Conservation (phyloP, 768 basidiomycete genomes). For the Austroboletus festivus region DNA sequence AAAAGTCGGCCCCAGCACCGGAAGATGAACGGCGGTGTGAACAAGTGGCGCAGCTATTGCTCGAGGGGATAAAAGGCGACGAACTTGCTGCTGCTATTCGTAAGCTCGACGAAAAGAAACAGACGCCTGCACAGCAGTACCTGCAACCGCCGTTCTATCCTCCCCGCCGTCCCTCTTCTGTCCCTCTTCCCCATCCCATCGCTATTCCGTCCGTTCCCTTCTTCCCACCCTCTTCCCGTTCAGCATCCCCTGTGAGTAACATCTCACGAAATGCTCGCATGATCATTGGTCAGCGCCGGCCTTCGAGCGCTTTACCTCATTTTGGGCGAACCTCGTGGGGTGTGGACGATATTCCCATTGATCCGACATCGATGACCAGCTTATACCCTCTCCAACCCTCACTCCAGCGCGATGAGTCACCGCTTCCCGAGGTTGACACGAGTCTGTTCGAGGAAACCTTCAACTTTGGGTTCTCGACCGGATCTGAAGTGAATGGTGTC, state of each 20-base stretch:
- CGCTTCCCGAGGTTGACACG: constrained; percentile 48
- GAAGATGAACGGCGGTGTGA: constrained; percentile 38
- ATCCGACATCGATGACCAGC: neutral
- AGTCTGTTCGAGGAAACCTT: constrained; percentile 44
- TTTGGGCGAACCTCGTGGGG: constrained; percentile 28
- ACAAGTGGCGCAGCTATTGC: constrained; percentile 58
- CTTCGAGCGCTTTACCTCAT: constrained; percentile 46
- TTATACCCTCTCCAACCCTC: constrained; percentile 17
- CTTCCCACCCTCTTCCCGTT: constrained; percentile 39
- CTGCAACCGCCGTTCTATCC: constrained; percentile 29
- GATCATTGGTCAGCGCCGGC: constrained; percentile 44
- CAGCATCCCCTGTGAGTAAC: constrained; percentile 42
- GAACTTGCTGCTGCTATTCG: constrained; percentile 61
- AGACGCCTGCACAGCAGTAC: neutral
- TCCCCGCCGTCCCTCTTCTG: constrained; percentile 59
- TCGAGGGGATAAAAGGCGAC: constrained; percentile 69
- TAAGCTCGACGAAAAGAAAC: constrained; percentile 40
- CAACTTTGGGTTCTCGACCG: constrained; percentile 25
- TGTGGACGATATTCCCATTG: constrained; percentile 26
- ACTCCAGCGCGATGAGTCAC: constrained; percentile 43
- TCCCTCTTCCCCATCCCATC: constrained; percentile 53
- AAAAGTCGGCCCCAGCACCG: constrained; percentile 12
- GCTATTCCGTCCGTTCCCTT: constrained; percentile 43
- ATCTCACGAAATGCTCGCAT: constrained; percentile 43
- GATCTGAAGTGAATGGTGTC: constrained; percentile 5